phyloP scores from a whole-genome alignment of 1,139 yeast species.

The Candida albicans region DNA sequence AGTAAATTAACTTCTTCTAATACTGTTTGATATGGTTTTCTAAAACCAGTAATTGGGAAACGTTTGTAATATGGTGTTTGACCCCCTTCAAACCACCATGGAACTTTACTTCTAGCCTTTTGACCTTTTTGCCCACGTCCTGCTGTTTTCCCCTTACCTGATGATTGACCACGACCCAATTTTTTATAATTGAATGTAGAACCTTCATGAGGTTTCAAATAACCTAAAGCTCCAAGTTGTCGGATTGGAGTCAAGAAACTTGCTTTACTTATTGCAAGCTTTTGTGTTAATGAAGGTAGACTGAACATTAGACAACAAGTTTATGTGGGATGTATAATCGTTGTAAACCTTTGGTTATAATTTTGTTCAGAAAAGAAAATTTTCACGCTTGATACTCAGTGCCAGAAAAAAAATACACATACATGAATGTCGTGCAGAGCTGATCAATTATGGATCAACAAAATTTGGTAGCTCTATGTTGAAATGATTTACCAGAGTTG shows the following conservation, averaged over 20 bases:
- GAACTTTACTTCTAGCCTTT: conserved; percentile 89
- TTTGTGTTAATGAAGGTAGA: conserved; percentile 8
- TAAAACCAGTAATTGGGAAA: conserved; percentile 90
- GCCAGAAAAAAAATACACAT: not conserved
- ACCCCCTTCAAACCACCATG: conserved; percentile 98
- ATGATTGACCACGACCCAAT: conserved; percentile 96
- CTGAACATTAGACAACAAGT: conserved; percentile 4
- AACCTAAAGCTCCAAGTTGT: conserved; percentile 33
- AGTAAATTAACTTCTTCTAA: conserved; percentile 56
- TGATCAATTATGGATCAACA: too few relatives aligned
- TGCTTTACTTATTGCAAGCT: not conserved
- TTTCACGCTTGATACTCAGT: not conserved
- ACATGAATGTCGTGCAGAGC: too few relatives aligned
- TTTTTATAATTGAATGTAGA: conserved; percentile 55
- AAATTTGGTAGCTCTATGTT: too few relatives aligned
- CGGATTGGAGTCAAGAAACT: conserved; percentile 15
- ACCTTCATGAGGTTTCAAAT: conserved; percentile 41
- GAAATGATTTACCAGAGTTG: too few relatives aligned
- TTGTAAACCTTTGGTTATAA: too few relatives aligned
- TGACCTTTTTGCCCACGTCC: conserved; percentile 99
- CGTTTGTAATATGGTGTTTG: conserved; percentile 91
- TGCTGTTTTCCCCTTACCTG: conserved; percentile 90
- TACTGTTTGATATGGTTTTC: conserved; percentile 48
- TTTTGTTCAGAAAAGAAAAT: not conserved
- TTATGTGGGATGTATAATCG: too few relatives aligned